Base-by-base conservation (phyloP, 306 rosid species). In the Trichosanthes cucumerina region DNA sequence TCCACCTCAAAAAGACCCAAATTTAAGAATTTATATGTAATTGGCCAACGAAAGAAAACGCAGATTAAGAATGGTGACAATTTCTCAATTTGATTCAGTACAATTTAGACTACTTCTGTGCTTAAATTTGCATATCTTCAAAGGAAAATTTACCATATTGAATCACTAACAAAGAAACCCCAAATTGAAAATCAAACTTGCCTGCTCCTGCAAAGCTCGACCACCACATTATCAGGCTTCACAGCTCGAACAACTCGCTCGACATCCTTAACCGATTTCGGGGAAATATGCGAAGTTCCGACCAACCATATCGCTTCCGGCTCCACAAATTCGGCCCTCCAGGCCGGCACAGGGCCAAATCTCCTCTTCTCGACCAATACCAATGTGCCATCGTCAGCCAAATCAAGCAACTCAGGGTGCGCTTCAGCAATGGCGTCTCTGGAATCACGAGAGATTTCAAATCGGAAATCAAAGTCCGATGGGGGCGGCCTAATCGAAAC, bases 161-260 rank as follows among this genome's bases (percentile, higher is more conserved):
- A 26, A 28, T 50, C 19, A 68, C 9, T 39, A 1, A 76, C 10
- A 39, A 24, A 33, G 38, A 77, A 56, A 38, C 5, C 19, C 62
- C n/a, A 13, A 38, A 39, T 39, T 19, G 21, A 70, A 81, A 38
- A 62, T 72, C 7, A 56, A 34, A 66, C 86, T 90, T 88, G 87
- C 97, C 99, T 91, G 93, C 99, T 91, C 88, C 97, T 86, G 9
- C 97, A 91, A 14, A 95, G 91, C 77, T 95, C 97, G 52, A 95
- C 97, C 49, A 86, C 97, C 13, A 91, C 97, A 79, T 92, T 89
- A 72, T 95, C 97, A 0, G 96, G 99, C 34, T 83, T 86, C 21
- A 95, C 85, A 23, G 86, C 81, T 15, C 81, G 83, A 1, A 92
- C 89, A 9, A 95, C 93, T 3, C 96, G 96, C 76, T 92, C 86